Base-by-base conservation (phyloP, 805 yeast species). In the Candida qinlingensis region DNA sequence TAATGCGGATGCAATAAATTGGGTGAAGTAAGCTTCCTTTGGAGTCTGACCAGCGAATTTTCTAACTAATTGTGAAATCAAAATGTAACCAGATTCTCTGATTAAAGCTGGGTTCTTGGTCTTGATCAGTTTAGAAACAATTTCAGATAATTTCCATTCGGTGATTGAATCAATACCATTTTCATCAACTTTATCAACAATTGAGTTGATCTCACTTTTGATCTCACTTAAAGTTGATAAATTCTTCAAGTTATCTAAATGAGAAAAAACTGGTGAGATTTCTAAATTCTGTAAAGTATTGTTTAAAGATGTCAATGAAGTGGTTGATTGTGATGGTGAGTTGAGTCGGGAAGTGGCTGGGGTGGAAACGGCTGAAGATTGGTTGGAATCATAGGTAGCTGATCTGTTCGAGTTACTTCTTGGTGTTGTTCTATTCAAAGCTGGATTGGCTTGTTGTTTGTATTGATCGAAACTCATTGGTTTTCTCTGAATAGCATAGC, bases 51-150 rank as follows among this genome's bases (percentile, higher is more conserved):
- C 84, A 19, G 84, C 83, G 55, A 81, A 80, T 58, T 76, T 78
- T 57, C 80, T 74, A 50, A 83, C 84, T 48, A 86, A 70, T 19
- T 73, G 61, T 10, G 82, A 73, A 35, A 84, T 66, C 33, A 90
- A 69, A 36, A 87, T 59, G 67, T 85, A 74, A 3, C 87, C 81
- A 28, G 89, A 75, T 67, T 92, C 98, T 68, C 96, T 82, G 39
- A 85, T 76, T 42, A 87, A 64, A 7, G 87, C 70, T 4, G 91
- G 73, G 62, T 81, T 85, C 64, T 90, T 92, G 39, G 87, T 77
- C 64, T 87, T 89, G 43, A 80, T 63, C 48, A 92, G 72, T 38
- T 90, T 77, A 50, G 80, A 73, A 47, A 87, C 54, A 38, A 85
- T 77, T 19, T 83, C 89, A 11, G 66, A 60, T 19, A 94, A 53